Conservation (phyloP, 495 filamentous ascomycete species). For the Chaetomium cochliodes region DNA sequence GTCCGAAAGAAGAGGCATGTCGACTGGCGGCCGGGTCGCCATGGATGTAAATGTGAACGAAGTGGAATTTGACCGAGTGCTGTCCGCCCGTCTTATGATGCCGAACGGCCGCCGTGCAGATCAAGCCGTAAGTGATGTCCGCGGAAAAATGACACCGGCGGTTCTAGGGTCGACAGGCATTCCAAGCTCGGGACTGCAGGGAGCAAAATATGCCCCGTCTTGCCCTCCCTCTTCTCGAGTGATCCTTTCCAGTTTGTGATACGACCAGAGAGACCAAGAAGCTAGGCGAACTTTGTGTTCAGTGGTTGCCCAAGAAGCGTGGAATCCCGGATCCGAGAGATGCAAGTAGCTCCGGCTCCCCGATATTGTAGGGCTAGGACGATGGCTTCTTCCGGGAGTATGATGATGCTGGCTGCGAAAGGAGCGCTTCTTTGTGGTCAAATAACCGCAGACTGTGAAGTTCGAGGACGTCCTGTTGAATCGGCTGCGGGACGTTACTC, state of each 20-base stretch:
- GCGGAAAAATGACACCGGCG: not conserved
- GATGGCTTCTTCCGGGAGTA: not conserved
- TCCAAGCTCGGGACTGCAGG: not conserved
- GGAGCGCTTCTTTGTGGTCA: not conserved
- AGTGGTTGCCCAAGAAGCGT: not conserved
- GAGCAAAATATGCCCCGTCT: not conserved
- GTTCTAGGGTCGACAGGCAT: not conserved
- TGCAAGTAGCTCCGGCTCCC: not conserved
- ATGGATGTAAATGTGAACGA: not conserved
- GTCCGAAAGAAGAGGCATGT: not conserved
- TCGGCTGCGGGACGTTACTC: not conserved
- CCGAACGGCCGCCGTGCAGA: too few species aligned
- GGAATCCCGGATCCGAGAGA: not conserved
- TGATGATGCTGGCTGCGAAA: not conserved
- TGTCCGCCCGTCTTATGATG: too few species aligned
- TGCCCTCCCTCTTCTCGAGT: not conserved
- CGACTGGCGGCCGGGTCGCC: not conserved
- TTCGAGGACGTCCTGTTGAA: not conserved
- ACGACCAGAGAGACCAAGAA: not conserved
- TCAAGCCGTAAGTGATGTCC: not conserved
- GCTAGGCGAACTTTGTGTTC: not conserved
- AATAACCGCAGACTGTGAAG: not conserved
- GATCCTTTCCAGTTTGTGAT: not conserved
- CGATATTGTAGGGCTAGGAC: not conserved
- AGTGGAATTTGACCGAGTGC: too few species aligned